These are phyloP conservation scores for Chaetomium cochliodes DNA, from an alignment of 495 filamentous ascomycete genomes.

Conservation along the genomic window DNA sequence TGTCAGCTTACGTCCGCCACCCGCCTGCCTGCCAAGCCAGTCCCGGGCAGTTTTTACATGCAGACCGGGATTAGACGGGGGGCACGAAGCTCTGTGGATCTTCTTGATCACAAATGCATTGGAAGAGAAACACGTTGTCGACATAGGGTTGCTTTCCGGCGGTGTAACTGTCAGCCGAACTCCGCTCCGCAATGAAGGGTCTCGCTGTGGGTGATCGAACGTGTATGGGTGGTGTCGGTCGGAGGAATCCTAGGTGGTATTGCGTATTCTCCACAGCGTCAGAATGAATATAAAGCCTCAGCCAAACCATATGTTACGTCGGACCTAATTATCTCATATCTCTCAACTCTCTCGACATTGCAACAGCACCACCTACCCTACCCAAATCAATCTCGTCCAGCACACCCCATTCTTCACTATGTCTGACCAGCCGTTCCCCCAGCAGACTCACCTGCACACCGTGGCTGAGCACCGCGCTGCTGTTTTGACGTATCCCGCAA, in stretches of 20 bases:
- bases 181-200: too few species aligned
- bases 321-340: neutral
- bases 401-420: conserved; percentile 4
- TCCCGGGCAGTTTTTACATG: neutral
- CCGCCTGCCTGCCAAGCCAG: neutral
- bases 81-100: too few species aligned
- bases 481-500: conserved; percentile 22
- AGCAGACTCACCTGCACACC: conserved; percentile 21
- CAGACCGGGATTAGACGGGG: neutral
- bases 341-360: neutral
- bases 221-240: neutral
- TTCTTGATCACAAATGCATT: too few species aligned
- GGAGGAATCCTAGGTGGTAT: neutral
- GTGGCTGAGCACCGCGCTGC: conserved; percentile 18
- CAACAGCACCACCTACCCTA: neutral
- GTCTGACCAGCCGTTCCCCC: conserved; percentile 12
- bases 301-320: neutral
- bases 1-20: conserved; percentile 1
- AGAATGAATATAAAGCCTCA: neutral
- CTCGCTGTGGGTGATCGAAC: too few species aligned
- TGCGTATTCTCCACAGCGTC: neutral
- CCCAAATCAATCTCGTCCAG: neutral
- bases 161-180: too few species aligned
- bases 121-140: too few species aligned
- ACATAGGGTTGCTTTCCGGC: too few species aligned